Conservation (phyloP, 345 rosid species). For the Gossypium herbaceum region DNA sequence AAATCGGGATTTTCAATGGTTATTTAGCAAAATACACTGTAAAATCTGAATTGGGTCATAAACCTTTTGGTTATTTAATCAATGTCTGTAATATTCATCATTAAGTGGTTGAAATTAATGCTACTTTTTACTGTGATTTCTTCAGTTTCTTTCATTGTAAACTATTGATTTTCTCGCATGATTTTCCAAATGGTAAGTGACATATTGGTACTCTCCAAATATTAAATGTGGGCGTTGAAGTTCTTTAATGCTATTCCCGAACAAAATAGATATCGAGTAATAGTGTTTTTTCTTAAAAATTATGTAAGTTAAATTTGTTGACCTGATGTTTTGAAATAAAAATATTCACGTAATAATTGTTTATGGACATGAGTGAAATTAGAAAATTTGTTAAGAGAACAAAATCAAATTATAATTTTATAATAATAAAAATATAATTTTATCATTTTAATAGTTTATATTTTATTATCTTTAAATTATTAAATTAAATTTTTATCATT, state of each 20-base stretch:
- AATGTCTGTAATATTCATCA: neutral
- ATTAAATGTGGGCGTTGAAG: neutral
- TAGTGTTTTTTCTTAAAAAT: too few species aligned
- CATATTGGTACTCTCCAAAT: neutral
- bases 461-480: too few species aligned
- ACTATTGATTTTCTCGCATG: neutral
- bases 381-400: accelerated
- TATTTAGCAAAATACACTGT: conserved; percentile 5
- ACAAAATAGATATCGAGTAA: too few species aligned
- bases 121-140: neutral
- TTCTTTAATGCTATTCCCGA: neutral
- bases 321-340: accelerated
- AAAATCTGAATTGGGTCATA: neutral
- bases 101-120: neutral
- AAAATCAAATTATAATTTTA: too few species aligned
- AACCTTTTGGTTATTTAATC: neutral
- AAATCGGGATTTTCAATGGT: neutral
- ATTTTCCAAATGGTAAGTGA: neutral
- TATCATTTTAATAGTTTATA: too few species aligned
- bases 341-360: accelerated
- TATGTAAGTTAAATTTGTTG: too few species aligned
- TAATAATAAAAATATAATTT: too few species aligned
- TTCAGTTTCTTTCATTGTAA: neutral
- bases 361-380: accelerated
- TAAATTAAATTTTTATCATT: too few species aligned